These are phyloP conservation scores for Thyridium curvatum DNA, from an alignment of 2,329 filamentous ascomycete genomes.

Conservation along the genomic window DNA sequence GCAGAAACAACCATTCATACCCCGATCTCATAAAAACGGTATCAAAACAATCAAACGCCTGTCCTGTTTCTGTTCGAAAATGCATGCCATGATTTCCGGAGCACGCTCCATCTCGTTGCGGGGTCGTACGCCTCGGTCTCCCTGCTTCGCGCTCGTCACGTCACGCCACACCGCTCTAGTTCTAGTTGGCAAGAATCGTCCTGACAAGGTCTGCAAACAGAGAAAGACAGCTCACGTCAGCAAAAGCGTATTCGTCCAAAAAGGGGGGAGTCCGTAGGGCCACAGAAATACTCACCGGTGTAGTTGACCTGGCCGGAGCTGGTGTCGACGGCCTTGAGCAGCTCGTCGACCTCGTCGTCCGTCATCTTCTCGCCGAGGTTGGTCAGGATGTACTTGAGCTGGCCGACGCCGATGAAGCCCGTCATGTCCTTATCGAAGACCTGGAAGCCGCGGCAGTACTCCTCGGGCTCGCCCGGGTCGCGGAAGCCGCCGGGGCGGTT, in stretches of 20 bases:
- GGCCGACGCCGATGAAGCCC: conserved; percentile 94
- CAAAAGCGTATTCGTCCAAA: not conserved
- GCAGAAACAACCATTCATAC: too few species aligned
- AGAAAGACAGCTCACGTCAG: conserved; percentile 2
- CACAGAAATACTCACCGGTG: conserved; percentile 76
- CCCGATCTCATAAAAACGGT: not conserved
- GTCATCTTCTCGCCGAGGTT: conserved; percentile 99
- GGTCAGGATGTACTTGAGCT: conserved; percentile 95
- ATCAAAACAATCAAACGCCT: conserved; percentile 2
- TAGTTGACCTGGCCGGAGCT: conserved; percentile 97
- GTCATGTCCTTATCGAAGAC: conserved; percentile 99
- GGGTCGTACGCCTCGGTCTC: too few species aligned
- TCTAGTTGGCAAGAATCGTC: conserved; percentile 78
- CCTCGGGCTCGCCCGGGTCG: conserved; percentile 93
- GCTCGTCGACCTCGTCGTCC: conserved; percentile 96
- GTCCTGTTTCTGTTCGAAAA: conserved; percentile 8
- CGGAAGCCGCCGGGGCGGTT: conserved; percentile 98
- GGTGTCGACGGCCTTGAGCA: conserved; percentile 96
- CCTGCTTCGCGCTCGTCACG: too few species aligned
- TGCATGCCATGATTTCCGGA: not conserved
- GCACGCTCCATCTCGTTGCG: conserved; percentile 2
- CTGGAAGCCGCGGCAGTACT: conserved; percentile 98
- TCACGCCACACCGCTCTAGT: not conserved
- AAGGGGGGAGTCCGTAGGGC: too few species aligned
- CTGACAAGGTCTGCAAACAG: conserved; percentile 64